A percentile compares a stretch with the other conserved stretches of the same genome.
Conservation (phyloP, 108 stramenopile genomes). For the Nitzschia inconspicua region DNA sequence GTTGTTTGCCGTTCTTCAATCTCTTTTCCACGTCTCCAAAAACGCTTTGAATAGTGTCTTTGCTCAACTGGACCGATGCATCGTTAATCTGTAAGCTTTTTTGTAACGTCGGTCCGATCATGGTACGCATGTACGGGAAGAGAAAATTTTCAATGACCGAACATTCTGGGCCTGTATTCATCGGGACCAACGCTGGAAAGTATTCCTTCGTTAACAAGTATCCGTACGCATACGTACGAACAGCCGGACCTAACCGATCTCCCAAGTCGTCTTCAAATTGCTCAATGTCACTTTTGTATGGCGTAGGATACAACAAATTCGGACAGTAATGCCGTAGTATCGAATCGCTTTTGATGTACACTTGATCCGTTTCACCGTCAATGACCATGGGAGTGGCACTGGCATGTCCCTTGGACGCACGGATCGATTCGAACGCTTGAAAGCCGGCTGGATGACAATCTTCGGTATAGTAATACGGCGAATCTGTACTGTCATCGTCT, state of each 20-base stretch:
- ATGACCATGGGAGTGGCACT: constrained; percentile 27
- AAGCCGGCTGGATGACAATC: constrained; percentile 29
- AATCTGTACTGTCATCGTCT: background rate
- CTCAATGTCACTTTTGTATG: constrained; percentile 1
- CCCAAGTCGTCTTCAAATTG: constrained; percentile 27
- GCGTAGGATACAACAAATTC: constrained; percentile 21
- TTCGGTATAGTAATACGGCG: constrained; percentile 35
- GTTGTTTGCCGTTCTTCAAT: constrained; percentile 1
- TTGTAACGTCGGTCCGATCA: no score
- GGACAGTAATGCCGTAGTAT: constrained; percentile 15
- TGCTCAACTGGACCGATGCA: background rate
- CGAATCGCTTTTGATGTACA: background rate
- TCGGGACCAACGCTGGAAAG: background rate
- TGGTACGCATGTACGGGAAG: constrained; percentile 22
- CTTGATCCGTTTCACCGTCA: background rate
- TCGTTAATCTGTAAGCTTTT: constrained; percentile 17
- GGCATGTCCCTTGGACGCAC: background rate
- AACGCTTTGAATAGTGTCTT: background rate
- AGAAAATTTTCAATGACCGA: constrained; percentile 14
- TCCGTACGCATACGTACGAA: constrained; percentile 16
- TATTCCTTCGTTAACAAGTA: constrained; percentile 8
- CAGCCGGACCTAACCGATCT: constrained; percentile 20
- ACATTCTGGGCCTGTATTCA: no score
- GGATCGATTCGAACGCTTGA: constrained; percentile 17
- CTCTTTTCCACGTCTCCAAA: constrained; percentile 17